A percentile compares a stretch with the other conserved stretches of the same genome.
phyloP scores from a whole-genome alignment of 2,329 filamentous ascomycete genomes.

The Diaporthe helianthi region DNA sequence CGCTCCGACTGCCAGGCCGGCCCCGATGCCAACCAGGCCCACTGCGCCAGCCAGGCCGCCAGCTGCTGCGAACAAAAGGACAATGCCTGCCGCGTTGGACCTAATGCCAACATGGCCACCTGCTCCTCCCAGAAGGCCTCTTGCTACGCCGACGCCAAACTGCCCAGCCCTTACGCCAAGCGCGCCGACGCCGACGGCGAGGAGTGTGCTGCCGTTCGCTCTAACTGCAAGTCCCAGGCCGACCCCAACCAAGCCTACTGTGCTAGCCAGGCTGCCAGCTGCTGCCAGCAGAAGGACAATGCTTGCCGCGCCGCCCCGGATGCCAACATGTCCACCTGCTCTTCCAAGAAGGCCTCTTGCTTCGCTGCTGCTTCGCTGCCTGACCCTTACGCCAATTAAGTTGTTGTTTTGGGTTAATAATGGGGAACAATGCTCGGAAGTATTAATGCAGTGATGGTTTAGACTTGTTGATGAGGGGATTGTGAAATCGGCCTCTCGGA shows the following conservation, averaged over 20 bases:
- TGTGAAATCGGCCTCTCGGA: not conserved
- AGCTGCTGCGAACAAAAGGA: not conserved
- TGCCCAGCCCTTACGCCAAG: constrained; percentile 17
- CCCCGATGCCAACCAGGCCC: constrained; percentile 6
- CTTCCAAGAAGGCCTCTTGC: constrained; percentile 3
- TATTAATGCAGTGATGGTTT: not conserved
- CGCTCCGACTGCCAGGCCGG: not conserved
- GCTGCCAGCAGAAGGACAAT: not conserved
- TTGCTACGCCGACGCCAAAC: constrained; percentile 9
- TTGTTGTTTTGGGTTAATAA: not conserved
- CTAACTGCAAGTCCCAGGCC: not conserved
- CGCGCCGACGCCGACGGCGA: constrained; percentile 1
- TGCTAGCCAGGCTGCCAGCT: not conserved
- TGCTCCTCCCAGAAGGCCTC: constrained; percentile 6
- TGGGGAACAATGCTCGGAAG: not conserved
- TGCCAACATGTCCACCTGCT: constrained; percentile 15
- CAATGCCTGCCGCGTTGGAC: not conserved
- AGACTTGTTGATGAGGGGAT: not conserved
- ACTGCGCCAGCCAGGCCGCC: not conserved
- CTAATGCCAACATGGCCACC: not conserved
- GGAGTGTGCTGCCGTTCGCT: not conserved
- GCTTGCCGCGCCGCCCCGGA: constrained; percentile 5
- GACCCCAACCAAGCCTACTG: constrained; percentile 3
- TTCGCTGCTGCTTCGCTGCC: not conserved
- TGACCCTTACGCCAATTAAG: constrained; percentile 23